Base-by-base conservation (phyloP, 352 stramenopile genomes). In the Thalassiosira ordinaria region DNA sequence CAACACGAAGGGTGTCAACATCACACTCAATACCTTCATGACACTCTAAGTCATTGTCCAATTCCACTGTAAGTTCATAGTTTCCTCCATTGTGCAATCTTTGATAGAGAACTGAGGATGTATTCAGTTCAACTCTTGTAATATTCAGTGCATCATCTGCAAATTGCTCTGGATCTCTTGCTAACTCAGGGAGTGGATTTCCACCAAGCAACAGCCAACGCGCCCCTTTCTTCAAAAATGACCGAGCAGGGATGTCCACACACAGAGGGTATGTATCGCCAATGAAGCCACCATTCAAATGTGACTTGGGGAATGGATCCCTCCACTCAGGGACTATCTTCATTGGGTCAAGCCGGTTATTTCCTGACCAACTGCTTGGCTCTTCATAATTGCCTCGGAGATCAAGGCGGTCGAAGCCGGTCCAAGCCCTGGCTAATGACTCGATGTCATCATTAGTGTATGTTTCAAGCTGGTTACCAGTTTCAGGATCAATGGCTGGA, bases 371-470 rank as follows among this genome's bases (percentile, higher is more conserved):
- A 27, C 3, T 47, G 0, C 13, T 29, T 16, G 0, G n/a, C 26
- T 79, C 62, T 35, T 87, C 67, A 65, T 73, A 77, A 31, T 87
- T 84, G 27, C 74, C 80, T 35, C 80, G 49, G 11, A 46, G 18
- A 70, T 11, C 20, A 20, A 64, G 49, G 13, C 68, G 53, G 35
- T 75, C 39, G 69, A 91, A 90, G 0, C 86, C 86, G n/a, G 86
- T 91, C 80, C 80, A 91, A 2, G 69, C 80, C 11, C 84, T 60
- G 37, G 87, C 74, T 61, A 86, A 90, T 13, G 66, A 77, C 31
- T 77, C 65, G 49, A 91, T 87, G 59, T 90, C 75, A 61, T 88
- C 75, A 53, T 91, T 91, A 11, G 74, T 80, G 55, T 91, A 91
- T 6, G 72, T 86, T 63, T 82, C 35, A 62, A 82, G 20, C 11